Evolutionary conservation across 306 rosid species (phyloP), one percentile per base, ranked within the genome.

Genomic region (Cucurbita moschata): DNA sequence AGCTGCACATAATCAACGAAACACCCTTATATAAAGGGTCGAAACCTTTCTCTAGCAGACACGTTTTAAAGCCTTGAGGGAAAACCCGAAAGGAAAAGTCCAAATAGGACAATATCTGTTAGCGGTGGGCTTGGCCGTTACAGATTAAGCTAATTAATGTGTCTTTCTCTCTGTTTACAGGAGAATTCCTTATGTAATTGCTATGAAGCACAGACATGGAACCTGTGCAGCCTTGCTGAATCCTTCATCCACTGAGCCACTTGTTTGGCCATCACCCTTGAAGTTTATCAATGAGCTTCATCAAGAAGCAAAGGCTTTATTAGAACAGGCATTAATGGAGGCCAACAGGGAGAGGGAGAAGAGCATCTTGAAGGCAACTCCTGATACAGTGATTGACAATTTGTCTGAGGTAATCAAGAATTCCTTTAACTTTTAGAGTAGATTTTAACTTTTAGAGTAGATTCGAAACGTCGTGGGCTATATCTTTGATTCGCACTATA

Each of bases 211-310:
- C 80, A 85, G 73, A 60, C 92, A 89, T 12, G 88, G 88, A 58
- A 77, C 87, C 62, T 91, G 97, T 83, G 97, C 99, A 43, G 97
- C 96, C 40, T 80, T 94, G 87, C 81, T 94, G 60, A 94, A 91
- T 81, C 97, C 96, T 72, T 66, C 92, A 18, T 85, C 99, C 58
- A 92, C 96, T 7, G 97, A 94, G 82, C 97, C 99, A 80, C 92
- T 94, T 52, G 99, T 94, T 54, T 94, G 99, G 99, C 99, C 97
- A 15, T 84, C 97, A 43, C 88, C 97, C n/a, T 86, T 94, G 86
- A 94, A 91, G 85, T 85, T 89, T 71, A 91, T 94, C 73, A 84
- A 88, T 58, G 99, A 91, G 82, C 99, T 94, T 65, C 84, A 91
- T 68, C 87, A 85, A 8, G 97, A 94, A 42, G 97, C 99, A 51